Base-by-base conservation (phyloP, 2,329 filamentous ascomycete species). In the Cladosporium colombiae region DNA sequence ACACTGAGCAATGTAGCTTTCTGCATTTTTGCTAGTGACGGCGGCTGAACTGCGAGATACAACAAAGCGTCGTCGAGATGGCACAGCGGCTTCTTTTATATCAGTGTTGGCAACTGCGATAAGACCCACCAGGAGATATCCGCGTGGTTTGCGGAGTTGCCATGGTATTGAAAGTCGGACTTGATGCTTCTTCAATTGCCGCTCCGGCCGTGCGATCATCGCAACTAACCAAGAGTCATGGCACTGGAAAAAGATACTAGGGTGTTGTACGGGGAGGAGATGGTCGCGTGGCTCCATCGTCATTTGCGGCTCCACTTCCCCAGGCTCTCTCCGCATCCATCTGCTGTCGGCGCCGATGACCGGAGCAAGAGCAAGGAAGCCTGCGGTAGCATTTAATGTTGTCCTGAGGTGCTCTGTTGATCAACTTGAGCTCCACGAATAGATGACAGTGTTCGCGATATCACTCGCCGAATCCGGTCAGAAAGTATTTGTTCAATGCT, bases 311-410 rank as follows among this genome's bases (percentile, higher is more conserved):
- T 61, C 40, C 58, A 61, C 57, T 49, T 60, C 57, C 33, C 57
- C 57, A 60, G 37, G n/a, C 21, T 25, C 44, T 50, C 58, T 46
- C 44, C 58, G 33, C 31, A 46, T 31, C 5, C 37, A 31, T 61
- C 58, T 61, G 58, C 25, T 33, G 33, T 56, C 61, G 49, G 49
- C 46, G 49, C 53, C 61, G 61, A 60, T 33, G 52, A 6, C 59
- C 66, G 35, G 44, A 59, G 18, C 29, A 21, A 11, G 37, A 8
- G 18, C 18, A n/a, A 44, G 37, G 18, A n/a, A n/a, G 18, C 21
- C 18, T 44, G 7, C 21, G 6, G 16, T 18, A 44, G 18, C 18
- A 8, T 44, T 44, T 21, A 13, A 46, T 21, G 40, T 21, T 46
- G n/a, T 21, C 10, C 40, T 10, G 40, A 46, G n/a, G 40, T 6